These are phyloP conservation scores for Ophiostoma sp. DNA, from an alignment of 2,329 filamentous ascomycete species.

Conservation along the genomic window DNA sequence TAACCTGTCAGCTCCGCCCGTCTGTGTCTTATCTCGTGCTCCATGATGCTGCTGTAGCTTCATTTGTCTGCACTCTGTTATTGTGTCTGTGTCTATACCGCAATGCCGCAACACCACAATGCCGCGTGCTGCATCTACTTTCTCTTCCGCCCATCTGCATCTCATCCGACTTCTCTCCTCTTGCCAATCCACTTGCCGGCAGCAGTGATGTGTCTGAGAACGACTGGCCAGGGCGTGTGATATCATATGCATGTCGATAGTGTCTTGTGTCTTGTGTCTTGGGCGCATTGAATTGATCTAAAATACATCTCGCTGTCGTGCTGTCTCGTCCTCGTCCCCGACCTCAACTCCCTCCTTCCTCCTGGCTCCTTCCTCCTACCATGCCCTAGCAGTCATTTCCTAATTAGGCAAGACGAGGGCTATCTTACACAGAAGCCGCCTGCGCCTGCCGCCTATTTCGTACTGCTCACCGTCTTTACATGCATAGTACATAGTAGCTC, in stretches of 20 bases:
- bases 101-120: too few species aligned
- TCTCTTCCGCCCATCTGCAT: not conserved
- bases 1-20: not conserved
- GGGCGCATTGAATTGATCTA: not conserved
- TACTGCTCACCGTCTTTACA: slow-evolving; percentile 9
- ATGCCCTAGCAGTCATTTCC: slow-evolving; percentile 1
- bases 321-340: not conserved
- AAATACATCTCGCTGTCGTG: not conserved
- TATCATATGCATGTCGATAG: slow-evolving; percentile 3
- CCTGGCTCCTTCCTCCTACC: not conserved
- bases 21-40: not conserved
- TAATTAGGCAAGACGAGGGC: slow-evolving; percentile 14
- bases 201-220: slow-evolving; percentile 13
- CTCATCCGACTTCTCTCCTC: too few species aligned
- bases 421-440: not conserved
- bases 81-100: not conserved
- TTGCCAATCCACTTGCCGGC: not conserved
- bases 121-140: not conserved
- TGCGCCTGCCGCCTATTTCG: too few species aligned
- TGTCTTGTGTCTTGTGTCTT: not conserved
- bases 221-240: slow-evolving; percentile 11
- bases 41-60: not conserved
- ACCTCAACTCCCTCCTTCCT: not conserved
- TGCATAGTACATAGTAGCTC: not conserved
- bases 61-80: not conserved